Conservation (phyloP, 768 basidiomycete genomes). For the Psilocybe tampanensis region DNA sequence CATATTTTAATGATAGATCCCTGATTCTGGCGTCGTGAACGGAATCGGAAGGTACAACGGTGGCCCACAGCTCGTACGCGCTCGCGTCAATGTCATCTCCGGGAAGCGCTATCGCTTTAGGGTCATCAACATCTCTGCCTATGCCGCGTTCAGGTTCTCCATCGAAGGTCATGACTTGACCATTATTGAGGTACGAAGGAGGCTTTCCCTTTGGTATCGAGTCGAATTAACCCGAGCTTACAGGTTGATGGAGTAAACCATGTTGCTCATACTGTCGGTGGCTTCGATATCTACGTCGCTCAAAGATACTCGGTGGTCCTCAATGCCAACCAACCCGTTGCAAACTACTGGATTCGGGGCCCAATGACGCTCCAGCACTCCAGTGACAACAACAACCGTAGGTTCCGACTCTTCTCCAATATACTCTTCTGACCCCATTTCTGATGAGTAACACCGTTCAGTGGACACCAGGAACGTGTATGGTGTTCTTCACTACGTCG, state of each 20-base stretch:
- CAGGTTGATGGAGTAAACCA: conserved; percentile 41
- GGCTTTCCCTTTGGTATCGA: conserved; percentile 19
- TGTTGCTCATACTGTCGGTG: conserved; percentile 34
- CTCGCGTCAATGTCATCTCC: conserved; percentile 36
- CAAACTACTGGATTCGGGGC: conserved; percentile 50
- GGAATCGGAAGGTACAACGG: conserved; percentile 23
- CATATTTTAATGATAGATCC: conserved; percentile 8
- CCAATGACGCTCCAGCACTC: conserved; percentile 34
- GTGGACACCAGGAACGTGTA: conserved; percentile 21
- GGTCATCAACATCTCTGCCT: conserved; percentile 50
- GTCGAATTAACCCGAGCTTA: conserved; percentile 3
- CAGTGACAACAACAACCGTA: conserved; percentile 33
- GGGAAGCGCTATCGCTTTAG: conserved; percentile 58
- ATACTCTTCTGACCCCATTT: neutral
- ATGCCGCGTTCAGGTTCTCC: conserved; percentile 40
- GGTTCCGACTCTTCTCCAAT: conserved; percentile 8
- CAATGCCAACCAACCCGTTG: conserved; percentile 44
- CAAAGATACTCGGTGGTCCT: conserved; percentile 52
- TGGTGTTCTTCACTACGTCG: conserved; percentile 42
- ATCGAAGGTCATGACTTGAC: conserved; percentile 34
- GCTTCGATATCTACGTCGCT: conserved; percentile 43
- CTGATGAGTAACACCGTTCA: conserved; percentile 11
- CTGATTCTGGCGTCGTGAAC: conserved; percentile 22
- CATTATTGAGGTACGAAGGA: conserved; percentile 22
- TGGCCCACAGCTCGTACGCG: conserved; percentile 19